Conservation (phyloP, 2,329 filamentous ascomycete species). For the Gremmenia infestans region DNA sequence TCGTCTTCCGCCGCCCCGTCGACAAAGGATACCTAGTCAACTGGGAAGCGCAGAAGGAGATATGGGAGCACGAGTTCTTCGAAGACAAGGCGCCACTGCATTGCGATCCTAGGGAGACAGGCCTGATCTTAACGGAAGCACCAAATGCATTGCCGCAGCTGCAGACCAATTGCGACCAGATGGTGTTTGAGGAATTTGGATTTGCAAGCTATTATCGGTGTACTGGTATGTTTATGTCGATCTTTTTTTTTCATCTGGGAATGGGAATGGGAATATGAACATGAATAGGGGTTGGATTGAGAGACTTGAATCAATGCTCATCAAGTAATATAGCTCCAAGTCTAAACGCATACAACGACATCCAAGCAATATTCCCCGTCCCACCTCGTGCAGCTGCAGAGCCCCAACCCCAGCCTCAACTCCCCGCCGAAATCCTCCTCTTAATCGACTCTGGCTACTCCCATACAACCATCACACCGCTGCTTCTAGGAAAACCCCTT, state of each 20-base stretch:
- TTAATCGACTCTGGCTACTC: constrained; percentile 91
- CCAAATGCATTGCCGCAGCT: constrained; percentile 76
- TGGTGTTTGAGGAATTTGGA: constrained; percentile 95
- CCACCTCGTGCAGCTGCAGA: constrained; percentile 41
- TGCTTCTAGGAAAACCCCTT: constrained; percentile 74
- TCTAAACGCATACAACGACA: constrained; percentile 78
- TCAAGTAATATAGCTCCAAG: constrained; percentile 50
- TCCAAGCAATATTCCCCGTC: constrained; percentile 64
- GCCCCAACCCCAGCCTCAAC: constrained; percentile 27
- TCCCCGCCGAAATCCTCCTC: constrained; percentile 75
- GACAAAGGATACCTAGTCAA: constrained; percentile 95
- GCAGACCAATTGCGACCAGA: constrained; percentile 89
- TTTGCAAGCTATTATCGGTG: constrained; percentile 82
- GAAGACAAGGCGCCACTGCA: constrained; percentile 59
- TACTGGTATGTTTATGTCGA: constrained; percentile 46
- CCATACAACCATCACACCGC: constrained; percentile 82
- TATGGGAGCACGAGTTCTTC: constrained; percentile 90
- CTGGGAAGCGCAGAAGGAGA: constrained; percentile 92
- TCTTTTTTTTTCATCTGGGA: too few relatives aligned
- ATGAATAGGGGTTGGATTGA: background rate
- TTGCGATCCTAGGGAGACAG: constrained; percentile 76
- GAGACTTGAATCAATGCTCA: background rate
- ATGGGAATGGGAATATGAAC: too few relatives aligned
- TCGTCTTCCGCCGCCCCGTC: constrained; percentile 79
- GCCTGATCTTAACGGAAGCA: constrained; percentile 78